Conservation (phyloP, 2,329 filamentous ascomycete species). For the Mycocentrospora acerina region DNA sequence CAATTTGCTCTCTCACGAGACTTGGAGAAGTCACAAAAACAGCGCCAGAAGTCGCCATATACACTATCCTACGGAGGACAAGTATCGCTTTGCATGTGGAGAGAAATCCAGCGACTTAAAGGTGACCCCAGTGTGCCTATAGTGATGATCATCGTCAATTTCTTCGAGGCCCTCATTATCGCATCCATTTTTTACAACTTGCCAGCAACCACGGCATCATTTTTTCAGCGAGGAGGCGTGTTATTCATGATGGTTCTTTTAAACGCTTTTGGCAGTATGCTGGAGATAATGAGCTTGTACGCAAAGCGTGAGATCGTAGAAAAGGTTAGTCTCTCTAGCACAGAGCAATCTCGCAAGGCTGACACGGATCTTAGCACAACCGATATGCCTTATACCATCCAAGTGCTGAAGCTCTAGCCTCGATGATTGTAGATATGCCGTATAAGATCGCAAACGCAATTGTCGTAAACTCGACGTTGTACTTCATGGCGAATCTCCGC, state of each 20-base stretch:
- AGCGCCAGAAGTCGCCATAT: slow-evolving; percentile 57
- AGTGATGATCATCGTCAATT: slow-evolving; percentile 67
- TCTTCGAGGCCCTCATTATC: slow-evolving; percentile 64
- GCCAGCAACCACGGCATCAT: slow-evolving; percentile 51
- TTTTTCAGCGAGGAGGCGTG: slow-evolving; percentile 56
- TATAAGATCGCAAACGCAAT: slow-evolving; percentile 71
- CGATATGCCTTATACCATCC: slow-evolving; percentile 88
- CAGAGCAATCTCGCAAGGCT: neutral
- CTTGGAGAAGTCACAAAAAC: slow-evolving; percentile 52
- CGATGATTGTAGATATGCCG: slow-evolving; percentile 79
- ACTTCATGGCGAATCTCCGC: slow-evolving; percentile 80
- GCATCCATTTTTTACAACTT: slow-evolving; percentile 60
- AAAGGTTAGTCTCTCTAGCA: slow-evolving; percentile 49
- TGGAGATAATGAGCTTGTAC: slow-evolving; percentile 67
- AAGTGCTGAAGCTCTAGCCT: slow-evolving; percentile 76
- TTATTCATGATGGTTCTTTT: slow-evolving; percentile 64
- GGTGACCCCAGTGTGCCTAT: slow-evolving; percentile 56
- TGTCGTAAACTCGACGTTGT: slow-evolving; percentile 73
- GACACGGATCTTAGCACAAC: slow-evolving; percentile 56
- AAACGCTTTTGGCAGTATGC: slow-evolving; percentile 57
- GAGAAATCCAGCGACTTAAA: slow-evolving; percentile 22
- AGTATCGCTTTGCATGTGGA: slow-evolving; percentile 25
- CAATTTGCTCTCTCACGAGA: slow-evolving; percentile 35
- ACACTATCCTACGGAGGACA: slow-evolving; percentile 55
- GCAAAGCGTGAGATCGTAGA: slow-evolving; percentile 85